phyloP scores from a whole-genome alignment of 1,284 basidiomycete genomes.

The Athelia psychrophila region DNA sequence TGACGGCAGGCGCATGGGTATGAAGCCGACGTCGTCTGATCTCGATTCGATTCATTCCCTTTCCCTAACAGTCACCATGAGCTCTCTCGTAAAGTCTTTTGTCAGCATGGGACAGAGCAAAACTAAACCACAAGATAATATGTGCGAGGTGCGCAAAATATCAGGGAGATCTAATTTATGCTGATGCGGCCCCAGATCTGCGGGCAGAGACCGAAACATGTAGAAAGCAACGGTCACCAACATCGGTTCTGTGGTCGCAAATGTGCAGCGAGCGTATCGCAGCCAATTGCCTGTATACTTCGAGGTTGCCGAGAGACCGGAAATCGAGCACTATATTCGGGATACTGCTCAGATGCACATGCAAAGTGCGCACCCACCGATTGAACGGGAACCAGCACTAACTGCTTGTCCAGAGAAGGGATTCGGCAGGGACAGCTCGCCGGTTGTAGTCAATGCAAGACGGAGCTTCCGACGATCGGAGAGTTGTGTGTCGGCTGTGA shows the following conservation, averaged over 20 bases:
- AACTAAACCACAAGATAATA: conserved; percentile 45
- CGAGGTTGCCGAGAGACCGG: conserved; percentile 47
- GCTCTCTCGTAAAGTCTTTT: neutral
- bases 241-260: conserved; percentile 61
- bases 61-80: neutral
- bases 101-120: conserved; percentile 36
- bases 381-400: conserved; percentile 5
- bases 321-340: conserved; percentile 38
- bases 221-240: conserved; percentile 46
- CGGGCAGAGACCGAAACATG: conserved; percentile 54
- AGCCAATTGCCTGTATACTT: conserved; percentile 39
- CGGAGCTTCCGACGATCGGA: conserved; percentile 36
- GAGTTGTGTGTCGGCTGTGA: conserved; percentile 43
- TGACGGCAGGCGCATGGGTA: neutral
- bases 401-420: conserved; percentile 39
- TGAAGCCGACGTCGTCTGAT: neutral
- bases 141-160: conserved; percentile 40
- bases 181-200: conserved; percentile 39
- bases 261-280: conserved; percentile 45
- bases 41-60: neutral
- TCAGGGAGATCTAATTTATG: neutral
- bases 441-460: conserved; percentile 45
- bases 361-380: conserved; percentile 37
- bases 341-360: conserved; percentile 56
- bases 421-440: conserved; percentile 42